Evolutionary conservation across 495 filamentous ascomycete genomes (phyloP).

Genomic region (Pseudoneurospora amorphoporcata): DNA sequence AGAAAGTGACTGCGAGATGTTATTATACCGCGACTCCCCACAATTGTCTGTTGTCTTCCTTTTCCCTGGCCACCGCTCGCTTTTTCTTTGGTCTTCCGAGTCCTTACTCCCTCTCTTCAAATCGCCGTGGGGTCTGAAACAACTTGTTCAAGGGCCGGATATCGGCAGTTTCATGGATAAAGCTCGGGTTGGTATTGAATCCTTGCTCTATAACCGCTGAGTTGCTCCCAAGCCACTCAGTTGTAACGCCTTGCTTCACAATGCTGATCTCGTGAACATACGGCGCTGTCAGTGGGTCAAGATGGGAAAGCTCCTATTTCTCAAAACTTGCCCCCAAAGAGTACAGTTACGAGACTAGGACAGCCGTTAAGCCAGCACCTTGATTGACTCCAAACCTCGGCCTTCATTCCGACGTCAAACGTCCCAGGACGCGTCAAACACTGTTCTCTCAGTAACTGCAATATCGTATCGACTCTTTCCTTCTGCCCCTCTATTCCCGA

Average conservation of each 20-base stretch:
- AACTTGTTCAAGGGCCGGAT: neutral
- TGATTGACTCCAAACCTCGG: neutral
- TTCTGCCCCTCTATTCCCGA: neutral
- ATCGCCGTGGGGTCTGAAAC: neutral
- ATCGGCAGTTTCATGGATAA: neutral
- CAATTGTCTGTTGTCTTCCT: neutral
- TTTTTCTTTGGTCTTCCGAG: neutral
- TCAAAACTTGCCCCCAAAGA: neutral
- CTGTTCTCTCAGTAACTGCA: neutral
- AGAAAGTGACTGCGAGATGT: neutral
- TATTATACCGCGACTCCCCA: neutral
- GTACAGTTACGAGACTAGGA: neutral
- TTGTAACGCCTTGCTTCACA: neutral
- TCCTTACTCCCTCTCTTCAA: neutral
- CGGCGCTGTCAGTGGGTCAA: neutral
- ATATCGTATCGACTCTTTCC: neutral
- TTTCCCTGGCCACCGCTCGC: neutral
- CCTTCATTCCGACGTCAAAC: neutral
- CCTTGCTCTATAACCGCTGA: neutral
- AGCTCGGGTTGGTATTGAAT: neutral
- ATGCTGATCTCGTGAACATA: neutral
- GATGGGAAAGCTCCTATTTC: neutral
- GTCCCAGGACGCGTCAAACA: neutral
- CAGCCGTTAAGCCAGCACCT: neutral
- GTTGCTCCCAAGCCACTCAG: neutral